Evolutionary conservation across 768 basidiomycete species (phyloP).

Genomic region (Megacollybia marginata): DNA sequence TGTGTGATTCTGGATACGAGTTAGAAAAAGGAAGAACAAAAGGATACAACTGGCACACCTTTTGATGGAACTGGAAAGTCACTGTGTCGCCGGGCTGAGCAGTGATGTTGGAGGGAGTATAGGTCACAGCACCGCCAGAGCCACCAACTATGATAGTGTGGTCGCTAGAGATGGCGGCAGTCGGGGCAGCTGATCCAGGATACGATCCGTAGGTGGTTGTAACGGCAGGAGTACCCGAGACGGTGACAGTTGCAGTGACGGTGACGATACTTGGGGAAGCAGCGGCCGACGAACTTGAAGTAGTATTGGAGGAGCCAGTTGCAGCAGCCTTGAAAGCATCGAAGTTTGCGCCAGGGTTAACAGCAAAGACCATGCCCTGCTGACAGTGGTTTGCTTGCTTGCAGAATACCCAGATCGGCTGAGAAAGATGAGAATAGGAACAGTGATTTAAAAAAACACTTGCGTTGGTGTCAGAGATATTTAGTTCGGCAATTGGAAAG

Average conservation of each 20-base stretch:
- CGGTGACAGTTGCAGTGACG: constrained; percentile 28
- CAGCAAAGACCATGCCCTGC: constrained; percentile 59
- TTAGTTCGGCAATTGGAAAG: constrained; percentile 39
- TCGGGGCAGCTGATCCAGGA: constrained; percentile 15
- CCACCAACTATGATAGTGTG: constrained; percentile 39
- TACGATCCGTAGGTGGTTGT: constrained; percentile 21
- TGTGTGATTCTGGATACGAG: constrained; percentile 36
- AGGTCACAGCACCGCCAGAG: constrained; percentile 25
- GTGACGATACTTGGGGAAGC: constrained; percentile 20
- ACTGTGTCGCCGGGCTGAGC: constrained; percentile 41
- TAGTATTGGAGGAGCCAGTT: constrained; percentile 19
- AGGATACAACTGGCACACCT: constrained; percentile 30
- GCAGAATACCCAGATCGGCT: constrained; percentile 57
- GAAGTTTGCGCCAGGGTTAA: constrained; percentile 53
- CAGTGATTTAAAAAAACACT: too few species aligned
- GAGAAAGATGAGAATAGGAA: too few species aligned
- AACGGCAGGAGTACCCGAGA: constrained; percentile 13
- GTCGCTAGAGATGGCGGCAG: constrained; percentile 19
- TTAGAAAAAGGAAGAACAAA: constrained; percentile 6
- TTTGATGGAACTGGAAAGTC: constrained; percentile 38
- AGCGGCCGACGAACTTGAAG: constrained; percentile 13
- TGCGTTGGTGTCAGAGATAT: constrained; percentile 24
- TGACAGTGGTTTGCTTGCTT: constrained; percentile 47
- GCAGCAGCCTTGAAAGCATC: constrained; percentile 49
- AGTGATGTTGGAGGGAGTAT: constrained; percentile 36